Evolutionary conservation across 2,329 filamentous ascomycete species (phyloP), one percentile per base, ranked within the genome.

Genomic region (Samsoniella hepiali): DNA sequence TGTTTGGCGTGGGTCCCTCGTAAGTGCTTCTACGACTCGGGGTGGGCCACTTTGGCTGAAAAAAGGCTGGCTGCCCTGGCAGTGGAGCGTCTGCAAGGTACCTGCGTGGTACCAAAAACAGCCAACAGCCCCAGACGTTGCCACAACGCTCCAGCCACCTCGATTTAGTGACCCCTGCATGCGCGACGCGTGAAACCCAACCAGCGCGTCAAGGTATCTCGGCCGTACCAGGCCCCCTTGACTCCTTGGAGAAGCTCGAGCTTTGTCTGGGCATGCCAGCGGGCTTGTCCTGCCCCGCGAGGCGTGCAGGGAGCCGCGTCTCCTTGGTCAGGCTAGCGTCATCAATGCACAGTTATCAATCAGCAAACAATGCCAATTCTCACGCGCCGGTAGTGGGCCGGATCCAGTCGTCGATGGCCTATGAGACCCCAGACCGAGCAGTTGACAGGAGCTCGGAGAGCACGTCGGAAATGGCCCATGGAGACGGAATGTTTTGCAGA

Each of bases 321-420:
- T 67, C 63, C 63, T 70, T 68, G 67, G 67, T 68, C 67, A 69
- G 66, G 54, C 47, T 54, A 56, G 62, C 56, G 62, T 69, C 60
- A 65, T 64, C 62, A 67, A 62, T 50, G 17, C 40, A 56, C 50
- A 58, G 40, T 70, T 71, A 72, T 74, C 72, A 73, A 73, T 73
- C 71, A 74, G 71, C 70, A 72, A 70, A 68, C 63, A 67, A 66
- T 65, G 42, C 58, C 58, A 57, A 57, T 58, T 65, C 63, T 67
- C 62, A 65, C 66, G 65, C 62, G 55, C 55, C 55, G 65, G 68
- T 64, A 64, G 67, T 69, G 63, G 68, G 65, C 58, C 66, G 63
- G 67, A 57, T 59, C 67, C 60, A 64, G 63, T 49, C 57, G 54
- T 42, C 58, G 62, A 60, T 34, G 49, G 38, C 62, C 62, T 63